Percentiles rank a stretch among this genome's conserved stretches.
phyloP scores from a whole-genome alignment of 2,329 filamentous ascomycete species.

The Clathrospora elynae region DNA sequence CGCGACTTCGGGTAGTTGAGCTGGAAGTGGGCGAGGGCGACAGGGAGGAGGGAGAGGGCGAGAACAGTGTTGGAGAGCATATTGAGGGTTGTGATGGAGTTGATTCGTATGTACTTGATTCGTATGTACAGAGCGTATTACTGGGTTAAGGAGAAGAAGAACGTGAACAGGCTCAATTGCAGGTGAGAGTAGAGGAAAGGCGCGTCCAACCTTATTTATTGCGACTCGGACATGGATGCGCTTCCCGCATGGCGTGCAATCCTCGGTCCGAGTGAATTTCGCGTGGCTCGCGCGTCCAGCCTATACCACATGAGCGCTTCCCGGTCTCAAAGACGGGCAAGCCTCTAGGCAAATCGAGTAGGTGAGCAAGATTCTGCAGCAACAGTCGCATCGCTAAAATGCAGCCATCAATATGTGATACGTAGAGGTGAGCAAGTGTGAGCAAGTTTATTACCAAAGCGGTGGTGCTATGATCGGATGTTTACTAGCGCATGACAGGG shows the following conservation, averaged over 20 bases:
- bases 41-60: constrained; percentile 51
- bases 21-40: constrained; percentile 61
- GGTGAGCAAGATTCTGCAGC: constrained; percentile 29
- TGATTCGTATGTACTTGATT: neutral
- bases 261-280: constrained; percentile 25
- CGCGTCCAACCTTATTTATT: constrained; percentile 38
- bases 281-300: constrained; percentile 33
- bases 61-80: constrained; percentile 45
- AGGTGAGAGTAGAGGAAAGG: constrained; percentile 9
- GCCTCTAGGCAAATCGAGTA: constrained; percentile 24
- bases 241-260: constrained; percentile 34
- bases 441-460: constrained; percentile 43
- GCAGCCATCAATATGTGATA: constrained; percentile 10
- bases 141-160: neutral
- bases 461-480: constrained; percentile 15
- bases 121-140: neutral
- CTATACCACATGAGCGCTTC: constrained; percentile 18
- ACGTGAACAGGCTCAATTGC: constrained; percentile 5
- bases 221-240: constrained; percentile 15
- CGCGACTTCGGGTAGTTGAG: constrained; percentile 59
- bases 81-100: constrained; percentile 15
- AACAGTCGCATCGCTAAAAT: constrained; percentile 24
- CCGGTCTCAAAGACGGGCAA: constrained; percentile 11
- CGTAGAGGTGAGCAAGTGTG: constrained; percentile 21
- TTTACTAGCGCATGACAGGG: constrained; percentile 27